Conservation (phyloP, 495 filamentous ascomycete genomes). For the Talaromyces nanjingensis region DNA sequence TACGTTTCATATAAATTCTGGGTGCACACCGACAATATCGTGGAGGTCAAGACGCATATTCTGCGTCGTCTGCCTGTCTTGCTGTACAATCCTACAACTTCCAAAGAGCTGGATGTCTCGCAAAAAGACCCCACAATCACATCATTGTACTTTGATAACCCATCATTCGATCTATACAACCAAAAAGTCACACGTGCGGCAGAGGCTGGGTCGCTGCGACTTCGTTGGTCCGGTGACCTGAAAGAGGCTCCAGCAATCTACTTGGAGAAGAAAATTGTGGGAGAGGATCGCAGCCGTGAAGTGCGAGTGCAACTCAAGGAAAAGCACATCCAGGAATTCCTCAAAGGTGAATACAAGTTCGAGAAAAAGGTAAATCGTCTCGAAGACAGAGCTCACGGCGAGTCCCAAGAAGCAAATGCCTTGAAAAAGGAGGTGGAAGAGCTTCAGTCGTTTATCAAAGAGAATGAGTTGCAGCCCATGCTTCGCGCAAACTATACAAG, state of each 20-base stretch:
- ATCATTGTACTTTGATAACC: constrained; percentile 90
- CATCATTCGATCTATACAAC: constrained; percentile 75
- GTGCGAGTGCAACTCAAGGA: constrained; percentile 79
- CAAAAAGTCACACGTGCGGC: constrained; percentile 72
- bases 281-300: constrained; percentile 67
- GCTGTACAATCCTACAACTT: constrained; percentile 81
- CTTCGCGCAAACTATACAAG: constrained; percentile 89
- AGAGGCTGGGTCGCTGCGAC: constrained; percentile 73
- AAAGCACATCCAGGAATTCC: constrained; percentile 86
- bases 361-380: constrained; percentile 85
- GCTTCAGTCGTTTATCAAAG: constrained; percentile 73
- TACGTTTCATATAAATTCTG: constrained; percentile 98
- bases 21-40: constrained; percentile 89
- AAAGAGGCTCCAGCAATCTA: constrained; percentile 67
- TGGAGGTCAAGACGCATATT: constrained; percentile 94
- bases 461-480: constrained; percentile 73
- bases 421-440: constrained; percentile 67
- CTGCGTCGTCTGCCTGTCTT: constrained; percentile 83
- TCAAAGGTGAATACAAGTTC: constrained; percentile 82
- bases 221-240: constrained; percentile 90
- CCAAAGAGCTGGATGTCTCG: constrained; percentile 67
- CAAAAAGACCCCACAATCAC: constrained; percentile 86
- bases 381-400: constrained; percentile 57
- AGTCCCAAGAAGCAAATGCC: constrained; percentile 44
- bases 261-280: constrained; percentile 81